Percentiles rank a stretch among this genome's conserved stretches.
These are phyloP conservation scores for Solanum aculeatissimum DNA, from an alignment of 305 asterid genomes.

Conservation along the genomic window DNA sequence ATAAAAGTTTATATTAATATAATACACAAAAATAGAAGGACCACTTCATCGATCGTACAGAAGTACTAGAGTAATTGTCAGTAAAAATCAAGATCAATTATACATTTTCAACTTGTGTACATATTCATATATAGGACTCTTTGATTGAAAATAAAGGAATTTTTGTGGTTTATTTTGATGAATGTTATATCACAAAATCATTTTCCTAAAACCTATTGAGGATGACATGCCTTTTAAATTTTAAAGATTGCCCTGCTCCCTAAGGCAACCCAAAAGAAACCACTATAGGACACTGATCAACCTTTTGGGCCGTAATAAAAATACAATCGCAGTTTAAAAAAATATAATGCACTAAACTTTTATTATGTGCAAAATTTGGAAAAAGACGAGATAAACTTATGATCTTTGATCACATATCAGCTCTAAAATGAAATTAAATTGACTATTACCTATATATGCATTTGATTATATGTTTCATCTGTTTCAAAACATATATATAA, in stretches of 20 bases:
- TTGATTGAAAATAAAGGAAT: background rate
- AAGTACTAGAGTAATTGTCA: background rate
- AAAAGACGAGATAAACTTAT: too few relatives aligned
- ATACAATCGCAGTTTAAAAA: background rate
- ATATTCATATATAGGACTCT: background rate
- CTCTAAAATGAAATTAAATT: background rate
- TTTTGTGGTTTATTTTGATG: background rate
- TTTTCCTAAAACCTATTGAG: background rate
- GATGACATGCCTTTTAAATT: background rate
- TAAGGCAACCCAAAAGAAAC: background rate
- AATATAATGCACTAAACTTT: too few relatives aligned
- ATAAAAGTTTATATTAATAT: background rate
- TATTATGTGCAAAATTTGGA: too few relatives aligned
- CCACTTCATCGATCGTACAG: background rate
- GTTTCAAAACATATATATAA: too few relatives aligned
- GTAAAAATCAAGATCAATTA: background rate
- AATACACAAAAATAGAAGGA: background rate
- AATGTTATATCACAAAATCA: background rate
- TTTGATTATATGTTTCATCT: too few relatives aligned
- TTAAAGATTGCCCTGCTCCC: background rate
- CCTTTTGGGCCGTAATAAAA: background rate
- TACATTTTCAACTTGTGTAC: background rate
- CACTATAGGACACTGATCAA: background rate
- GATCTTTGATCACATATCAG: too few relatives aligned
- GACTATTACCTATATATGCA: background rate